phyloP scores from a whole-genome alignment of 2,329 filamentous ascomycete genomes.

The Epichloe elymi region DNA sequence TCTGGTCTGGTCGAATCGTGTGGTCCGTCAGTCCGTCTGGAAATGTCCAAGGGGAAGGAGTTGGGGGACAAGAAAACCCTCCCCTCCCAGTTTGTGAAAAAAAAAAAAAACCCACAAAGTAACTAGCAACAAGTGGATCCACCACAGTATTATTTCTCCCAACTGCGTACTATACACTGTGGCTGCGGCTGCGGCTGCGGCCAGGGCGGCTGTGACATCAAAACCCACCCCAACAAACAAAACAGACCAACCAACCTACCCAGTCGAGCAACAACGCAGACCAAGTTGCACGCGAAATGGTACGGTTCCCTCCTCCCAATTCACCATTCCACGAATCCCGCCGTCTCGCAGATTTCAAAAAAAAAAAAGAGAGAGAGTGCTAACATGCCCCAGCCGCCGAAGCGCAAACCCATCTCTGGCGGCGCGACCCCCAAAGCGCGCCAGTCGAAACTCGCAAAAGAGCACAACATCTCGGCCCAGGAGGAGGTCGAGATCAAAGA shows the following conservation, averaged over 20 bases:
- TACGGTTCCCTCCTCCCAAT: background rate
- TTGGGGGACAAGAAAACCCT: background rate
- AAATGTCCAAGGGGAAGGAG: no score
- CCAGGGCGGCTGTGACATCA: background rate
- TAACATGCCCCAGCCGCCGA: conserved; percentile 30
- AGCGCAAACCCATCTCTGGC: conserved; percentile 30
- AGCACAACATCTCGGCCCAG: conserved; percentile 70
- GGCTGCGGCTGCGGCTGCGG: background rate
- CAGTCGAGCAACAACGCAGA: background rate
- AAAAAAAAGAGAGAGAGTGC: background rate
- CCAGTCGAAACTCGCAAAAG: conserved; percentile 85
- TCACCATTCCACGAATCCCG: background rate
- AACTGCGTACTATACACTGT: background rate
- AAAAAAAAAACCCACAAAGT: background rate
- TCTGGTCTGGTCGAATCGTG: no score
- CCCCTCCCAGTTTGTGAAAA: background rate
- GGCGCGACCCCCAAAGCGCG: conserved; percentile 30
- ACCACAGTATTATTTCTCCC: background rate
- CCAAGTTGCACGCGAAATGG: background rate
- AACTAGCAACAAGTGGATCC: background rate
- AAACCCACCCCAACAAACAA: background rate
- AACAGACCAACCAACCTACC: no score
- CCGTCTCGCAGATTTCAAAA: background rate
- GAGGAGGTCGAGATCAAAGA: conserved; percentile 87
- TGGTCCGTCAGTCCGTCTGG: no score